Evolutionary conservation across 208 protist genomes (phyloP), one percentile per base, ranked within the genome.

Genomic region (Leishmania aethiopica): DNA sequence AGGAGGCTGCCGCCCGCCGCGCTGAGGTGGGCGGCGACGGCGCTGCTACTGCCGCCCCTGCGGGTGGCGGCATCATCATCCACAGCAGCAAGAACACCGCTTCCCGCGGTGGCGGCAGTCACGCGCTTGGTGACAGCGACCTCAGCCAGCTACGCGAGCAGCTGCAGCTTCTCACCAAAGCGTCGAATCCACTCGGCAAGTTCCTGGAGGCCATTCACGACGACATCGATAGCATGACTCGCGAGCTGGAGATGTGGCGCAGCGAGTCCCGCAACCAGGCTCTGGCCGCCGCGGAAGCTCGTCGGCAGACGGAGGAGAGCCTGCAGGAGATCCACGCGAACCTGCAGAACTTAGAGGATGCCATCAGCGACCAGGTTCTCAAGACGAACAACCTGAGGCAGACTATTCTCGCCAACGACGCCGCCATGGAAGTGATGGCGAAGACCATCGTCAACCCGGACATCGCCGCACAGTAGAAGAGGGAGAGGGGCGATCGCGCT

Each of bases 211-310:
- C 91, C 3, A 96, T 96, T 42, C 91, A 96, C 85, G 93, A 98
- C 70, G 95, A 98, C 78, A 92, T 98, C 77, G 95, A 98, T 55
- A 96, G 90, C 75, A 98, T 98, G 95, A 84, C 86, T 19, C 88
- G 95, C 7, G 95, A 98, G 84, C 80, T 98, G 47, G 95, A 98
- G 75, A 96, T 95, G 93, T 98, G 95, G 95, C 91, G 95, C 53
- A 92, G 89, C 40, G 93, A 98, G 86, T 91, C 95, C 51, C 92
- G 95, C 53, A 95, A 73, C 55, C 95, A 98, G 84, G 90, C 90
- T 15, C 78, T 96, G 32, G 93, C 93, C 35, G 95, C 95, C 1
- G 84, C 90, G 11, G 93, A 98, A 64, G 95, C 95, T 0, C 86
- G 87, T 17, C 91, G 93, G 40, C 90, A 96, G 83, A 98, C 95